phyloP scores from a whole-genome alignment of 2,329 filamentous ascomycete species.

The Aschersonia sp. region DNA sequence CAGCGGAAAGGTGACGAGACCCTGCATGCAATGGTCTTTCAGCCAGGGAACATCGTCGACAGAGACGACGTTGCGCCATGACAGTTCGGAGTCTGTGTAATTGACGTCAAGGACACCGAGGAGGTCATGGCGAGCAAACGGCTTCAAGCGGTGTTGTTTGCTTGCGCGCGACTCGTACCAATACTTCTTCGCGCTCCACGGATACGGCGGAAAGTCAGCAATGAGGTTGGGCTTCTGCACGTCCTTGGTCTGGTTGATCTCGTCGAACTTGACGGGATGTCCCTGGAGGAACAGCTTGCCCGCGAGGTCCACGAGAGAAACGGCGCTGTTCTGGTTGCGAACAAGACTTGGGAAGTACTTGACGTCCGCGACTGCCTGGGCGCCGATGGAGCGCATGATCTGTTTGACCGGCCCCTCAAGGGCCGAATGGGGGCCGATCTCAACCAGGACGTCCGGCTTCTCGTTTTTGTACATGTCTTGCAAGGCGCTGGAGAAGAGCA shows the following conservation, averaged over 20 bases:
- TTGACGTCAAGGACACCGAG: constrained; percentile 29
- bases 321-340: constrained; percentile 34
- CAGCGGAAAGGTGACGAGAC: constrained; percentile 38
- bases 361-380: constrained; percentile 23
- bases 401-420: constrained; percentile 35
- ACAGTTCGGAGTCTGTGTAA: constrained; percentile 28
- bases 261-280: constrained; percentile 24
- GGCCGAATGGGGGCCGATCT: constrained; percentile 34
- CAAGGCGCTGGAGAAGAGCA: constrained; percentile 24
- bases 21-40: constrained; percentile 42
- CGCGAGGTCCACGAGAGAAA: constrained; percentile 27
- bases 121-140: constrained; percentile 26
- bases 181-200: constrained; percentile 31
- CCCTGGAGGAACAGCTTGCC: constrained; percentile 29
- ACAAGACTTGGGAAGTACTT: constrained; percentile 31
- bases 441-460: constrained; percentile 18
- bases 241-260: constrained; percentile 25
- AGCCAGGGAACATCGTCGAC: constrained; percentile 40
- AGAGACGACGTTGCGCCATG: constrained; percentile 32
- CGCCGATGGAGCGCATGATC: constrained; percentile 28
- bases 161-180: constrained; percentile 32
- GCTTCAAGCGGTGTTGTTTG: constrained; percentile 24
- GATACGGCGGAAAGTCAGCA: constrained; percentile 30
- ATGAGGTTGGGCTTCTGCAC: constrained; percentile 13
- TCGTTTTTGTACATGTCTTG: constrained; percentile 15